Percentiles rank a stretch among this genome's conserved stretches.
Conservation (phyloP, 257 asterid species). For the Primulina huaijiensis region DNA sequence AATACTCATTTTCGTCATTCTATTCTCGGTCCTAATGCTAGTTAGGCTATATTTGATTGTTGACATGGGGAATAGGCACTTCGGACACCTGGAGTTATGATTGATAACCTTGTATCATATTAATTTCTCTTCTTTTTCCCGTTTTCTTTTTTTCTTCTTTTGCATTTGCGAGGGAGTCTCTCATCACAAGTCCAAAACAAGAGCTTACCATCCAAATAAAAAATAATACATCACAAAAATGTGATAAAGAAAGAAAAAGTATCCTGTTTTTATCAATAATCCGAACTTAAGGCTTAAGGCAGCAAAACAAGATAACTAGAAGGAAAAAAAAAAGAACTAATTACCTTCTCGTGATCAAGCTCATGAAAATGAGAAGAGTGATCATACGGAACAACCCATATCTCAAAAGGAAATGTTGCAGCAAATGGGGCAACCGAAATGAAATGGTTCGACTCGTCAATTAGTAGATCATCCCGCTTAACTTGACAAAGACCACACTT, state of each 20-base stretch:
- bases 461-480: conserved; percentile 38
- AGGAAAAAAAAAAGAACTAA: not conserved
- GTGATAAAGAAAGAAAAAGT: not conserved
- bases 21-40: too few relatives aligned
- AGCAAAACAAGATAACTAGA: not conserved
- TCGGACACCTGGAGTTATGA: too few relatives aligned
- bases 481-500: conserved; percentile 69
- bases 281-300: not conserved
- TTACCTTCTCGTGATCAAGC: conserved; percentile 64
- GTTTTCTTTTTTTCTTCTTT: too few relatives aligned
- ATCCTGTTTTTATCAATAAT: not conserved
- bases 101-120: too few relatives aligned
- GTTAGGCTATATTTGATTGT: too few relatives aligned
- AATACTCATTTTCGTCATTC: too few relatives aligned
- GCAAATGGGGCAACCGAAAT: conserved; percentile 77
- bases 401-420: conserved; percentile 78
- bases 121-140: too few relatives aligned
- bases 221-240: too few relatives aligned
- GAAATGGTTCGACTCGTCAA: conserved; percentile 65
- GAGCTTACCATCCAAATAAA: not conserved
- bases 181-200: not conserved
- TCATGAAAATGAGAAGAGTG: conserved; percentile 83
- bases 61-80: too few relatives aligned
- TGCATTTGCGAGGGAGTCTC: not conserved
- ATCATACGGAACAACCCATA: conserved; percentile 81